Evolutionary conservation across 306 rosid species (phyloP).

Genomic region (Vigna mungo): DNA sequence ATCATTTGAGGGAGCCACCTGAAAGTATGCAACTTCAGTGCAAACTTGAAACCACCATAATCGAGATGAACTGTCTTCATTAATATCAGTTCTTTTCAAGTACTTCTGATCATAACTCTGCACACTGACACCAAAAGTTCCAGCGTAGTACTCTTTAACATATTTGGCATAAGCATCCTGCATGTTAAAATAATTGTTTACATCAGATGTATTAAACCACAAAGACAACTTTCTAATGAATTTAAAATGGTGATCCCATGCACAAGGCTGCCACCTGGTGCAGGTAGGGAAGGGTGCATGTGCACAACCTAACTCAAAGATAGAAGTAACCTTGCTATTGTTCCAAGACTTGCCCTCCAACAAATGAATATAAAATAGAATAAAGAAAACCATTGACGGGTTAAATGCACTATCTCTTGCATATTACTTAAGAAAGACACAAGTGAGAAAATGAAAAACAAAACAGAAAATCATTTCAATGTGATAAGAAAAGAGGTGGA

Average conservation of each 20-base stretch:
- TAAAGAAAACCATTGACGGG: neutral
- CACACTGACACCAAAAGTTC: conserved; percentile 57
- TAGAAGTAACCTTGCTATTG: neutral
- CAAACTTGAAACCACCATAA: conserved; percentile 99
- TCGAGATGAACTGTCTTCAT: conserved; percentile 62
- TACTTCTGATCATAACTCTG: conserved; percentile 68
- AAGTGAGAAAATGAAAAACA: neutral
- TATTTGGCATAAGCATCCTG: conserved; percentile 90
- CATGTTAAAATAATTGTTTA: conserved; percentile 43
- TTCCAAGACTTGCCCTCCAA: neutral
- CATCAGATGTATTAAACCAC: conserved; percentile 40
- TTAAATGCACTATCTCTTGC: neutral
- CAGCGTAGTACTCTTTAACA: conserved; percentile 72
- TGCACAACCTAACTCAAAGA: neutral
- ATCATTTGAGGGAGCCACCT: conserved; percentile 93
- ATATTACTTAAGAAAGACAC: neutral
- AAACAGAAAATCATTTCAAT: neutral
- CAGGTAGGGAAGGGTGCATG: neutral
- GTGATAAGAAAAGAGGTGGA: neutral
- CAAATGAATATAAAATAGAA: conserved; percentile 25
- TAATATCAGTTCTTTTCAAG: conserved; percentile 69
- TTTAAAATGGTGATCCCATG: neutral
- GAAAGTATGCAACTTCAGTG: conserved; percentile 95
- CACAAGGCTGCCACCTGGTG: neutral
- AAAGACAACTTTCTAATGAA: neutral